Conservation (phyloP, 805 yeast species). For the Yamadazyma laniorum region DNA sequence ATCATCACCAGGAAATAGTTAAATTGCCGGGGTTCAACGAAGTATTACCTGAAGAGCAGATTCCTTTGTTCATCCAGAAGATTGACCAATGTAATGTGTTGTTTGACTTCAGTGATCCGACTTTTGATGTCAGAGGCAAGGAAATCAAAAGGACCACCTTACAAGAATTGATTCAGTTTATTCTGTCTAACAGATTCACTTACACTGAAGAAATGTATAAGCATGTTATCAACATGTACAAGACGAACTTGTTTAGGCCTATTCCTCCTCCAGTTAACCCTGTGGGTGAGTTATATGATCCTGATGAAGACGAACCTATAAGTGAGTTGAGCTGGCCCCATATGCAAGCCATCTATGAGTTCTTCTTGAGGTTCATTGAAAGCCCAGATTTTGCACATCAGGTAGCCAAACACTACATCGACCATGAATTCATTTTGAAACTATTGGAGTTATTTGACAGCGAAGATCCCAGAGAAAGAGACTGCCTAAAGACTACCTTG, state of each 20-base stretch:
- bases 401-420: slow-evolving; percentile 89
- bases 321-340: slow-evolving; percentile 98
- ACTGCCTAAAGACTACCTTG: slow-evolving; percentile 88
- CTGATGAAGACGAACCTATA: slow-evolving; percentile 98
- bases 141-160: slow-evolving; percentile 85
- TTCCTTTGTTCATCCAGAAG: slow-evolving; percentile 77
- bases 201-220: slow-evolving; percentile 89
- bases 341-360: slow-evolving; percentile 95
- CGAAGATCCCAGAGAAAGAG: slow-evolving; percentile 96
- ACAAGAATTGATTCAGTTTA: slow-evolving; percentile 86
- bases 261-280: slow-evolving; percentile 99
- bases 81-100: slow-evolving; percentile 92
- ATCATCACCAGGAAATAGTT: slow-evolving; percentile 47
- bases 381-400: slow-evolving; percentile 93
- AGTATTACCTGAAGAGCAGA: slow-evolving; percentile 74
- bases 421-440: slow-evolving; percentile 80
- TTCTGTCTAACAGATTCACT: slow-evolving; percentile 75
- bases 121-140: slow-evolving; percentile 87
- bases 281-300: slow-evolving; percentile 92
- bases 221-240: slow-evolving; percentile 87
- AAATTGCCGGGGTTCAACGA: slow-evolving; percentile 87
- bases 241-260: slow-evolving; percentile 85
- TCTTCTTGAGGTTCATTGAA: slow-evolving; percentile 88
- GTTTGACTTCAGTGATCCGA: slow-evolving; percentile 92
- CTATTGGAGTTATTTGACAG: slow-evolving; percentile 89